Conservation (phyloP, 1,284 basidiomycete genomes). For the Marasmius tenuissimus region DNA sequence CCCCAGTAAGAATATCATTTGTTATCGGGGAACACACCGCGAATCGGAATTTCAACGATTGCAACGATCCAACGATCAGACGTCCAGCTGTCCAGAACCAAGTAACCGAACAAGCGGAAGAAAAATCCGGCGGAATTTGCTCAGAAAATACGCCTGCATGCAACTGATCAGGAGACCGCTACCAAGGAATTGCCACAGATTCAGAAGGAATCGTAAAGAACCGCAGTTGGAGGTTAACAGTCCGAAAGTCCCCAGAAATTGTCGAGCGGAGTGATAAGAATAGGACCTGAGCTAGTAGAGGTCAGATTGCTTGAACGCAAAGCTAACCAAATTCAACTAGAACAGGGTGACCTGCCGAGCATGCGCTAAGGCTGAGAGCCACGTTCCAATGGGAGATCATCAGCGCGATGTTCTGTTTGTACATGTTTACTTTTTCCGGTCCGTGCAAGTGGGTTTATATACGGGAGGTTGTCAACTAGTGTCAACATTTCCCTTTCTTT, state of each 20-base stretch:
- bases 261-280: too few species aligned
- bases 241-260: background rate
- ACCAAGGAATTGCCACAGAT: background rate
- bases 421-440: constrained; percentile 27
- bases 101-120: background rate
- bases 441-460: constrained; percentile 32
- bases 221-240: background rate
- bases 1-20: too few species aligned
- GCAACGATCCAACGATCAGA: too few species aligned
- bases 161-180: background rate
- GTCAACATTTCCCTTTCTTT: constrained; percentile 38
- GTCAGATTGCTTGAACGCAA: too few species aligned
- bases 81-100: too few species aligned
- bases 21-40: too few species aligned
- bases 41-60: too few species aligned
- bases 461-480: constrained; percentile 43
- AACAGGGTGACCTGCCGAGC: too few species aligned
- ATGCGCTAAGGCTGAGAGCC: background rate
- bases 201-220: background rate
- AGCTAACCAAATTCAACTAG: too few species aligned
- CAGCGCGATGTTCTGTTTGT: constrained; percentile 14
- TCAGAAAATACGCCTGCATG: background rate
- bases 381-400: background rate
- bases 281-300: too few species aligned
- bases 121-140: background rate